Conservation (phyloP, 768 basidiomycete genomes). For the Rhizopogon vinicolor region DNA sequence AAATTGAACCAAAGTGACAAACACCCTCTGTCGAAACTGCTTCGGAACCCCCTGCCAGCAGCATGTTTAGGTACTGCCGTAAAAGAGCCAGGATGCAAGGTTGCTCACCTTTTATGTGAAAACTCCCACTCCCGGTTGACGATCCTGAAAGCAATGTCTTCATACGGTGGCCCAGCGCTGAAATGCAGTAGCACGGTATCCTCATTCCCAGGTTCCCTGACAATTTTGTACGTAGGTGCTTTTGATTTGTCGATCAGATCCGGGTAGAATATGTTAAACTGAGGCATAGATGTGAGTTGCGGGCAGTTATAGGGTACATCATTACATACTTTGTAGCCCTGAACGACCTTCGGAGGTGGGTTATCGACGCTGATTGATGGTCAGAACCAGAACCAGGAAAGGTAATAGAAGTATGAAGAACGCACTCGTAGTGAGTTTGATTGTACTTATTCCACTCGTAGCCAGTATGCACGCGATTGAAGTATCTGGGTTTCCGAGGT, state of each 20-base stretch:
- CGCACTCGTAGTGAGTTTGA: constrained; percentile 97
- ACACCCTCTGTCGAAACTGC: constrained; percentile 96
- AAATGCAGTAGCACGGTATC: constrained; percentile 94
- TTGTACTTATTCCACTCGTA: constrained; percentile 99
- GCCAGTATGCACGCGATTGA: constrained; percentile 98
- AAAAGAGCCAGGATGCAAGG: constrained; percentile 6
- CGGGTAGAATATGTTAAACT: constrained; percentile 98
- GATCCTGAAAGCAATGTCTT: constrained; percentile 97
- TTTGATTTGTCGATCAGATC: constrained; percentile 98
- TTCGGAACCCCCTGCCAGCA: constrained; percentile 78
- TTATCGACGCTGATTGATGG: constrained; percentile 76
- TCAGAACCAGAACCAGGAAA: constrained; percentile 4
- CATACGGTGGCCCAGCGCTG: constrained; percentile 95
- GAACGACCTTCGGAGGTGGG: constrained; percentile 98
- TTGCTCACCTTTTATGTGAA: constrained; percentile 83
- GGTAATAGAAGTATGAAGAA: background rate
- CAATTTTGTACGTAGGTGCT: constrained; percentile 94
- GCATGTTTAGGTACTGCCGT: constrained; percentile 9
- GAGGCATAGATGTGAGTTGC: constrained; percentile 8
- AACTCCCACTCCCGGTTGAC: constrained; percentile 99
- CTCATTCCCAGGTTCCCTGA: constrained; percentile 91
- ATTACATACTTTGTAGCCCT: constrained; percentile 83
- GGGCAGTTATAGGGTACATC: background rate
- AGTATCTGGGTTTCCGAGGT: constrained; percentile 95
- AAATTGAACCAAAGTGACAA: constrained; percentile 96